Base-by-base conservation (phyloP, 805 yeast species). In the Debaryomyces maramus region DNA sequence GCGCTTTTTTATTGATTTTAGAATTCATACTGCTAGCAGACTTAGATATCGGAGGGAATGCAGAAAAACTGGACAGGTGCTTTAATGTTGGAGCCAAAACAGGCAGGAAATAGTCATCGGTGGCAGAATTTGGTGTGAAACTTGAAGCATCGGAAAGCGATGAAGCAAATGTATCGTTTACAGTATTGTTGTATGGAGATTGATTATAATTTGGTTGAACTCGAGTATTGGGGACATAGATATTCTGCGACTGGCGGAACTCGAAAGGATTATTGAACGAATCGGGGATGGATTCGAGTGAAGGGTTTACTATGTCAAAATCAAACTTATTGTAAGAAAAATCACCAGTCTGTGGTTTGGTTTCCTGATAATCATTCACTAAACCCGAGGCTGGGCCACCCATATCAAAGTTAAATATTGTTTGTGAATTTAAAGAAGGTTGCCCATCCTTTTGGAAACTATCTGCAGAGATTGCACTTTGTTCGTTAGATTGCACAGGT, bases 221-320 rank as follows among this genome's bases (percentile, higher is more conserved):
- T n/a, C 13, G 28, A 10, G 8, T 13, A 24, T 13, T 24, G 11
- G 28, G 28, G 11, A 10, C 13, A n/a, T n/a, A 24, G n/a, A n/a
- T 11, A 14, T 24, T 24, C n/a, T 24, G 28, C 11, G 28, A 24
- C 13, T 15, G 15, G 13, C 15, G 6, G 4, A n/a, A 24, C 11
- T 24, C 28, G 11, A 24, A 24, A 6, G 28, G 28, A 24, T 24
- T 24, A 24, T 15, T 24, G 28, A 24, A n/a, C 6, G 52, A 43
- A 38, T 62, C 66, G 11, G 61, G 60, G 19, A 61, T 54, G 8
- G 57, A 51, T 16, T 62, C 65, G 23, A 60, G 49, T 3, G 62
- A 55, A 11, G 55, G 54, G 40, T 51, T 56, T 1, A 45, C 55
- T 24, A 56, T 40, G 11, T 58, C 63, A 34, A 56, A 55, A 27